Percentiles rank a stretch among this genome's conserved stretches.
Evolutionary conservation across 1,139 yeast genomes (phyloP).

Genomic region (Kurtzmaniella quercitrusa): DNA sequence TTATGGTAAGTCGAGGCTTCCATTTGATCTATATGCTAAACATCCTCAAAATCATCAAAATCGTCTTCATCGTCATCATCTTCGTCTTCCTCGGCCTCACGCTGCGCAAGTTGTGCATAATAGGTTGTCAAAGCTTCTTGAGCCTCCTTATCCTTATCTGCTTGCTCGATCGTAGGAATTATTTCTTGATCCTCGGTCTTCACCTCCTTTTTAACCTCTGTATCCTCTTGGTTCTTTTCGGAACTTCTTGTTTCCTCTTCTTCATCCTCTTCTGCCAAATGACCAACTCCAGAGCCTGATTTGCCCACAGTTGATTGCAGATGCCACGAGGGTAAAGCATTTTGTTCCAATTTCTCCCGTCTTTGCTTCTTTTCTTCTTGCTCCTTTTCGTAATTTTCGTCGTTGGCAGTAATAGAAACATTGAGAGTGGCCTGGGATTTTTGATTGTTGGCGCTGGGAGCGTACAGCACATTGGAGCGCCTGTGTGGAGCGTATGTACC

Average conservation of each 20-base stretch:
- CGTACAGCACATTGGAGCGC: conserved; percentile 27
- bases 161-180: conserved; percentile 15
- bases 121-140: conserved; percentile 78
- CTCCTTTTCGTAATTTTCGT: conserved; percentile 70
- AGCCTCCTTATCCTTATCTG: conserved; percentile 52
- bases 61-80: conserved; percentile 52
- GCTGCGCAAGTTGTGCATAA: conserved; percentile 65
- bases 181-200: conserved; percentile 10
- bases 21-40: conserved; percentile 17
- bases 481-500: conserved; percentile 56
- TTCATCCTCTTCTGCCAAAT: conserved; percentile 42
- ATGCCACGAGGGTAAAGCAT: conserved; percentile 97
- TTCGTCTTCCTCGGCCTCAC: conserved; percentile 59
- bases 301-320: conserved; percentile 82
- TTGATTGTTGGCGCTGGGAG: conserved; percentile 32
- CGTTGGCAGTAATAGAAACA: conserved; percentile 88
- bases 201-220: conserved; percentile 13
- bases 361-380: conserved; percentile 64
- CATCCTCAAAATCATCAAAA: conserved; percentile 48
- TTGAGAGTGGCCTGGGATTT: conserved; percentile 72
- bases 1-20: too few relatives aligned
- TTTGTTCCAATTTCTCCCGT: conserved; percentile 77
- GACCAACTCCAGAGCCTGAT: conserved; percentile 39
- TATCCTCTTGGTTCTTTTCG: conserved; percentile 4
- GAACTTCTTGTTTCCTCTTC: conserved; percentile 10